Base-by-base conservation (phyloP, 225 moss, liverwort and hornwort genomes). In the Sphagnum tenellum region DNA sequence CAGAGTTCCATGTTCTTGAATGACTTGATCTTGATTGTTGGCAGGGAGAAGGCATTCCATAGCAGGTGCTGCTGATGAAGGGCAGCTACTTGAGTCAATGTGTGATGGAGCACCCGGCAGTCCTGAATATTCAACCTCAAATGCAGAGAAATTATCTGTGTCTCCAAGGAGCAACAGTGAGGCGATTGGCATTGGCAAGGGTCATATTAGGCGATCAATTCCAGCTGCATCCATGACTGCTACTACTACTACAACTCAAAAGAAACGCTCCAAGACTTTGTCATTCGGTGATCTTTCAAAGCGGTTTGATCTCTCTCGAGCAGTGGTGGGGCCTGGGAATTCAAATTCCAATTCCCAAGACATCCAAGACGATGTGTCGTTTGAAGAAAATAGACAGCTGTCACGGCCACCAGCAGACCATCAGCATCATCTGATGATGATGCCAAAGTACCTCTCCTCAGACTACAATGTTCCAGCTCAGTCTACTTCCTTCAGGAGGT, bases 31-130 rank as follows among this genome's bases (percentile, higher is more conserved):
- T 29, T 29, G 29, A 29, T 29, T 29, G 29, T 29, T 73, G 60
- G 60, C 66, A 79, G 79, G 79, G 53, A 75, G 75, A 75, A 62
- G 79, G 63, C 71, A 79, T 56, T 79, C 79, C 44, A 69, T 75
- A 49, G 68, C 75, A 62, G 75, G 75, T 46, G 29, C 29, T 29
- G 29, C 29, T 29, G 29, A 29, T 29, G 71, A 69, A 51, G 48
- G 65, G 55, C 66, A 65, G 44, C 75, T 62, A 62, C 44, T 69
- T 51, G 61, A 69, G 12, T 74, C 29, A 29, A 29, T 29, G 29
- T 29, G 29, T 29, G 29, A 69, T 57, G 79, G 69, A 60, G 73
- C 57, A 46, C 29, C 29, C 29, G 82, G 79, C 44, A 75, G 79
- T 56, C 72, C 79, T 55, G 72, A 79, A 44, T 72, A 65, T 72